Evolutionary conservation across 2,329 filamentous ascomycete genomes (phyloP).

Genomic region (Sporothrix brasiliensis): DNA sequence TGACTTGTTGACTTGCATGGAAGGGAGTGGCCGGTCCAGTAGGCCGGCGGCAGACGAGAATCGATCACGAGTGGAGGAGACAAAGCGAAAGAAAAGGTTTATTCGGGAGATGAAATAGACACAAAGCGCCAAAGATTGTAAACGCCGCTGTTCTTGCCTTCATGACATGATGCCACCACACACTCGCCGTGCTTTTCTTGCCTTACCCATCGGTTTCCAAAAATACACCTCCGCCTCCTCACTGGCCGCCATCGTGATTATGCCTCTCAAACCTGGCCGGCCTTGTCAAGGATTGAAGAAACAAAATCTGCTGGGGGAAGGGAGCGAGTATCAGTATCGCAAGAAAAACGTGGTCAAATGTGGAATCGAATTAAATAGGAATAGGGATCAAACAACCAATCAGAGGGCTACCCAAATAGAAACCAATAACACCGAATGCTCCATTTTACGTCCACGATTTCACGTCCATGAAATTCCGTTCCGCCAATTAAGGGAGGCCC

Average conservation of each 20-base stretch:
- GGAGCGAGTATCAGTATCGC: not conserved
- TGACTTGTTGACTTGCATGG: not conserved
- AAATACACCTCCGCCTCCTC: slow-evolving; percentile 16
- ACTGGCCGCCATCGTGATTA: not conserved
- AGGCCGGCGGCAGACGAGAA: slow-evolving; percentile 32
- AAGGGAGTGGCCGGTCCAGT: slow-evolving; percentile 21
- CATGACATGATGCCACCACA: not conserved
- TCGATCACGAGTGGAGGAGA: slow-evolving; percentile 1
- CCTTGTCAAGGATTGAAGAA: no score
- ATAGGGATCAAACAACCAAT: slow-evolving; percentile 22
- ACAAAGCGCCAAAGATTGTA: not conserved
- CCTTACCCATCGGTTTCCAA: slow-evolving; percentile 27
- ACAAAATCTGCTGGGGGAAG: not conserved
- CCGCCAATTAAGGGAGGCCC: not conserved
- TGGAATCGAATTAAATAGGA: not conserved
- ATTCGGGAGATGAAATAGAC: not conserved
- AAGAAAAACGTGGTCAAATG: not conserved
- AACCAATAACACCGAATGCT: slow-evolving; percentile 25
- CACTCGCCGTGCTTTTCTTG: not conserved
- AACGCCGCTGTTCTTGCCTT: slow-evolving; percentile 4
- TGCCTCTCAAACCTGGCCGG: not conserved
- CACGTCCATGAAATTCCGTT: not conserved
- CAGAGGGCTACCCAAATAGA: slow-evolving; percentile 18
- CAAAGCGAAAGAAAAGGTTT: not conserved
- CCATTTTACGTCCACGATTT: not conserved